Evolutionary conservation across 805 yeast species (phyloP), one percentile per base, ranked within the genome.

Genomic region (Candida railenensis): DNA sequence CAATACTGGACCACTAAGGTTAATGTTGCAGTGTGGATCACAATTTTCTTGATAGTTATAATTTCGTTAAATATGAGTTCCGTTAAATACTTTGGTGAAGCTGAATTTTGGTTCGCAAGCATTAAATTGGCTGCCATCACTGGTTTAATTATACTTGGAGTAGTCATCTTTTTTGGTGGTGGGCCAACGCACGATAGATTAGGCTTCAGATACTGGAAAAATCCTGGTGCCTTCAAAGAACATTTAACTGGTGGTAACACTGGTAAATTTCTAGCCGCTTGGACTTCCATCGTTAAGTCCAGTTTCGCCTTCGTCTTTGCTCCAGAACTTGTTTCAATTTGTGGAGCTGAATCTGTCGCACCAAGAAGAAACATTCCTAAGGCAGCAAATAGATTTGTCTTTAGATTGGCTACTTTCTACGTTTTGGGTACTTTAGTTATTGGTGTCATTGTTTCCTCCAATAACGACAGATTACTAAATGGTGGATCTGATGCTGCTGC

Each of bases 241-340:
- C 55, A 59, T 20, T 54, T 62, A 45, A 49, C 50, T 2, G 50
- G 57, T 20, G 59, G 60, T 18, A 20, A 22, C 9, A 34, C 55
- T 16, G 63, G 66, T 19, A 47, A 47, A 39, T 64, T 64, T 42
- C 44, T 52, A 7, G 71, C 59, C 1, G 63, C 62, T 45, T 63
- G 67, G 67, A 76, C 81, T 14, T 81, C 78, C 45, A 68, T 83
- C 42, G 77, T 82, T 52, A 81, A 78, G 55, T 81, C 85, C 34
- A 87, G 82, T 12, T 83, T 81, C 53, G 80, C 86, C 2, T 82
- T 82, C 57, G 57, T 53, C 37, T 55, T 58, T 32, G 77, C 68
- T 41, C 66, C 63, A 47, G 57, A 53, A 37, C 54, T 58, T 32
- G 77, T 69, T 41, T 67, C 63, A 47, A 53, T 66, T 19, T 65